Evolutionary conservation across 805 yeast genomes (phyloP), one percentile per base, ranked within the genome.

Genomic region (Kodamaea sagamina): DNA sequence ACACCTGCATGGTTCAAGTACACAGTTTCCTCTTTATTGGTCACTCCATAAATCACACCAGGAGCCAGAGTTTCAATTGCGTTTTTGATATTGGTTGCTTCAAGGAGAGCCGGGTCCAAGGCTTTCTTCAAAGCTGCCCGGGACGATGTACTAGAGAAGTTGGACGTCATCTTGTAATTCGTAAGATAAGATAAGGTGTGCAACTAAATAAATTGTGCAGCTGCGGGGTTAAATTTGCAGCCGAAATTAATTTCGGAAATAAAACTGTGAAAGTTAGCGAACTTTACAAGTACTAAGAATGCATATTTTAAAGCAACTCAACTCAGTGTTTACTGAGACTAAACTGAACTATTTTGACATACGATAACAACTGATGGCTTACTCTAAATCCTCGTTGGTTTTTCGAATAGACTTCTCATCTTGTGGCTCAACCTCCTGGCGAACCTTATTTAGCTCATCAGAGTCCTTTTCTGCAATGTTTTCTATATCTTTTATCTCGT

Each of bases 401-500:
- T 21, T 18, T 4, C 17, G 38, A 7, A 15, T 15, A 13, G 22
- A 26, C 26, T 40, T 37, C 6, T 26, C 12, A 24, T 45, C 9
- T 19, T 45, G 17, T 8, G 51, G 42, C 2, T 46, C 55, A 9
- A 50, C 52, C 5, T 54, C 51, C 18, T 50, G 38, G 12, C 56
- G 39, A 3, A 52, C 51, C 22, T 48, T 32, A 27, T 51, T 48
- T 13, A 60, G 41, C 6, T 50, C 45, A 3, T 43, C 48, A 16
- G 51, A 46, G 31, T 41, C 44, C 19, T 51, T 51, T 2, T 52
- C 49, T 1, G 71, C 71, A 29, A 68, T 56, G 21, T 57, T 50
- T 43, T 74, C 78, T 13, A 77, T 72, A 29, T 67, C 74, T 13
- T 63, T 58, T 29, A 76, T 72, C 51, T 77, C 79, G 25, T 63